Evolutionary conservation across 768 basidiomycete genomes (phyloP).

Genomic region (Kwoniella mangroviensis): DNA sequence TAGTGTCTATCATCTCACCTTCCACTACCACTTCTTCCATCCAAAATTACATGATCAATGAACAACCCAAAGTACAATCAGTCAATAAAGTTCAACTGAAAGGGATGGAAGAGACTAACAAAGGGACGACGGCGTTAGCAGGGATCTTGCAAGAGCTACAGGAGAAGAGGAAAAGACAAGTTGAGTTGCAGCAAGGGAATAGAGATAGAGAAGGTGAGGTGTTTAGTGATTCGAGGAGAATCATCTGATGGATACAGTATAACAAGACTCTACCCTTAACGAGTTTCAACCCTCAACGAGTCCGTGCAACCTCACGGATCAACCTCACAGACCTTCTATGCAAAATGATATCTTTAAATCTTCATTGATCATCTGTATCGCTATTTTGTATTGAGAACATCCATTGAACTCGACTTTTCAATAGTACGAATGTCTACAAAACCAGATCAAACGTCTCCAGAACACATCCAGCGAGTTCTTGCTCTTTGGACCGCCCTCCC

Average conservation of each 20-base stretch:
- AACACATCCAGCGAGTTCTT: too few relatives aligned
- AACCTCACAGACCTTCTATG: too few relatives aligned
- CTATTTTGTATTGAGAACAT: too few relatives aligned
- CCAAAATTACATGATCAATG: background rate
- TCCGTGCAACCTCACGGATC: too few relatives aligned
- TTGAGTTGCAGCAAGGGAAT: background rate
- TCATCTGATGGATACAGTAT: background rate
- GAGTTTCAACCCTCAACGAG: too few relatives aligned
- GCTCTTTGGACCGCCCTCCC: too few relatives aligned
- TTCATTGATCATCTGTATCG: too few relatives aligned
- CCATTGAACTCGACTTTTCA: too few relatives aligned
- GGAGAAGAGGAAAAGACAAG: constrained; percentile 9
- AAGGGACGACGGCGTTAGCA: constrained; percentile 17
- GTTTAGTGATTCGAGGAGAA: constrained; percentile 3
- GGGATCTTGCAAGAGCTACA: constrained; percentile 20
- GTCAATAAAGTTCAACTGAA: constrained; percentile 11
- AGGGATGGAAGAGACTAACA: background rate
- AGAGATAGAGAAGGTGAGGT: background rate
- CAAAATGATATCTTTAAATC: too few relatives aligned
- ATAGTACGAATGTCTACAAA: too few relatives aligned
- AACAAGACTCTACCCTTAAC: too few relatives aligned
- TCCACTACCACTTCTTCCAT: background rate
- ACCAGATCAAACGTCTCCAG: too few relatives aligned
- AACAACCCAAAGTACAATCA: constrained; percentile 17
- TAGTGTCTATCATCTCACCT: constrained; percentile 7